These are phyloP conservation scores for Phytopythium delawarense DNA, from an alignment of 352 stramenopile species.

Conservation along the genomic window DNA sequence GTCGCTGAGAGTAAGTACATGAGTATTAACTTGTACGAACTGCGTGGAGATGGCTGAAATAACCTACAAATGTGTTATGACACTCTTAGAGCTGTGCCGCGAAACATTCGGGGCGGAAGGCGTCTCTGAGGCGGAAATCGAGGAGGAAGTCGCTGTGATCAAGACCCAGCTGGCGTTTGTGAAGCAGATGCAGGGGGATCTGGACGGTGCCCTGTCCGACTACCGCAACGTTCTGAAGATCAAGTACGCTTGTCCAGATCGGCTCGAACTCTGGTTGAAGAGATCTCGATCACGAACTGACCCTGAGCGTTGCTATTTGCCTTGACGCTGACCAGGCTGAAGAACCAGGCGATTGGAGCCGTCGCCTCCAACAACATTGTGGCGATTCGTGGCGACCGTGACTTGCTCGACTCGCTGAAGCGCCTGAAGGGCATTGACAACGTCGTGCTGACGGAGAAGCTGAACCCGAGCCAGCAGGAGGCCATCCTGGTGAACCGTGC, in stretches of 20 bases:
- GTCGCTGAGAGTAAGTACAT: slow-evolving; percentile 50
- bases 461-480: slow-evolving; percentile 56
- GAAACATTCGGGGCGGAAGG: slow-evolving; percentile 54
- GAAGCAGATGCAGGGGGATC: slow-evolving; percentile 70
- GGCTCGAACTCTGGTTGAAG: not conserved
- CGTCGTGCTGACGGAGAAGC: slow-evolving; percentile 52
- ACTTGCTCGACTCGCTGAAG: slow-evolving; percentile 84
- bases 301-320: not conserved
- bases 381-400: slow-evolving; percentile 68
- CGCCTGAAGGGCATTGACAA: slow-evolving; percentile 64
- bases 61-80: slow-evolving; percentile 1
- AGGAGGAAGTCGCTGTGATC: slow-evolving; percentile 69
- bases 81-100: slow-evolving; percentile 53
- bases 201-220: slow-evolving; percentile 61
- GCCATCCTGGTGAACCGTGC: slow-evolving; percentile 71
- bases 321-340: slow-evolving; percentile 30
- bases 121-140: slow-evolving; percentile 48
- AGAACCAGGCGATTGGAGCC: slow-evolving; percentile 52
- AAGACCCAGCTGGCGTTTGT: slow-evolving; percentile 73
- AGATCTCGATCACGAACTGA: not conserved
- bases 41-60: not conserved
- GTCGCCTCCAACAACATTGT: slow-evolving; percentile 84
- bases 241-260: slow-evolving; percentile 34
- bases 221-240: slow-evolving; percentile 79
- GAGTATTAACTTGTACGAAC: slow-evolving; percentile 1